Evolutionary conservation across 805 yeast species (phyloP).

Genomic region (Ogataea kodamae): DNA sequence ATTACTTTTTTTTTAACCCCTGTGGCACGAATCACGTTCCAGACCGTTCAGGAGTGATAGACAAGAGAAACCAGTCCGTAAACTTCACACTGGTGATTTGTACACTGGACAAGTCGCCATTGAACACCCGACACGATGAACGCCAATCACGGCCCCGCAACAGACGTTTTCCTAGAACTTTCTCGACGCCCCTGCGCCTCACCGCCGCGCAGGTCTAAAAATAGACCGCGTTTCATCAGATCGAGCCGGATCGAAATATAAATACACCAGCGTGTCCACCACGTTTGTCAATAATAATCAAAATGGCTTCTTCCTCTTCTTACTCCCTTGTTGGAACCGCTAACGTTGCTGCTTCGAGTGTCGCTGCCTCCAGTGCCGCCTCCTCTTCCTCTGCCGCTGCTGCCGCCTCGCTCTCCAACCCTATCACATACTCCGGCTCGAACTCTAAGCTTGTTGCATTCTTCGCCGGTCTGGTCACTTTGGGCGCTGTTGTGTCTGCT

Average conservation of each 20-base stretch:
- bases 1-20: no score
- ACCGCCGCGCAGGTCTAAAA: constrained; percentile 21
- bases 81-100: no score
- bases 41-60: no score
- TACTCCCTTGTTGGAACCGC: constrained; percentile 18
- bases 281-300: constrained; percentile 1
- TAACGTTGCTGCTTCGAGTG: constrained; percentile 20
- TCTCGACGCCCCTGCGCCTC: no score
- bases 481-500: constrained; percentile 29
- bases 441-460: constrained; percentile 29
- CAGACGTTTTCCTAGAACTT: no score
- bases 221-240: constrained; percentile 15
- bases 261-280: constrained; percentile 8
- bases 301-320: constrained; percentile 22
- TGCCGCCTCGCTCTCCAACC: constrained; percentile 22
- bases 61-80: no score
- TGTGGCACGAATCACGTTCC: constrained; percentile 10
- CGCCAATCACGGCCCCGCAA: no score
- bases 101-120: no score
- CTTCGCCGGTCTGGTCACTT: constrained; percentile 28
- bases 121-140: no score
- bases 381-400: constrained; percentile 23
- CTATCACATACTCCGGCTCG: constrained; percentile 28
- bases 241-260: constrained; percentile 12
- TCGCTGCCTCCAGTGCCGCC: constrained; percentile 16